Base-by-base conservation (phyloP, 257 asterid genomes). In the Scutellaria baicalensis region DNA sequence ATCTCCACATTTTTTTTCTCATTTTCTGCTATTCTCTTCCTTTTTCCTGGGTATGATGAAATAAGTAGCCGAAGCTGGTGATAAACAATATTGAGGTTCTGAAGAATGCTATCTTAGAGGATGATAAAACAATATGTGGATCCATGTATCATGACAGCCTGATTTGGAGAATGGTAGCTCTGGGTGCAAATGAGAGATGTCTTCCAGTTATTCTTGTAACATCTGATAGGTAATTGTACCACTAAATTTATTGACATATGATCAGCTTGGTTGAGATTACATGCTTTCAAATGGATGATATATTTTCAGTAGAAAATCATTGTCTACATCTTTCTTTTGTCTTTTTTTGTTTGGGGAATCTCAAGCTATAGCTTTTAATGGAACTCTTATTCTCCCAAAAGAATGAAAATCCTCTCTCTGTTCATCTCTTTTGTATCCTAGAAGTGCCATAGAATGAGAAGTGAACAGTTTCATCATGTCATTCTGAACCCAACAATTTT, bases 71-170 rank as follows among this genome's bases (percentile, higher is more conserved):
- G 12, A 93, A 93, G 84, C 83, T 93, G 84, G 97, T 93, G 83
- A 84, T 93, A 69, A 93, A 93, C 91, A 93, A 93, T 75, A 89
- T 93, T 66, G 99, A 93, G 79, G 77, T 93, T 70, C 77, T 93
- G 79, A 93, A 91, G 93, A 71, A 75, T 75, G 97, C 97, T 47
- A 70, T 79, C 75, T 31, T 72, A 57, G 82, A 69, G 31, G 92
- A 87, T 87, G 93, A 89, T 79, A 67, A 83, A 63, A 75, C 84
- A 23, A 81, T 93, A 64, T 78, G 88, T 73, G 96, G 91, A 61
- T 80, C 97, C 65, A 80, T 84, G 92, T 93, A 91, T 79, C 99
- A 93, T 78, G 99, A 93, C 77, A 91, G 95, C 81, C 83, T 93
- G 76, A 86, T 93, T 68, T 93, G 97, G 97, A 91, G 97, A 77